Base-by-base conservation (phyloP, 768 basidiomycete genomes). In the Boletus coccyginus region DNA sequence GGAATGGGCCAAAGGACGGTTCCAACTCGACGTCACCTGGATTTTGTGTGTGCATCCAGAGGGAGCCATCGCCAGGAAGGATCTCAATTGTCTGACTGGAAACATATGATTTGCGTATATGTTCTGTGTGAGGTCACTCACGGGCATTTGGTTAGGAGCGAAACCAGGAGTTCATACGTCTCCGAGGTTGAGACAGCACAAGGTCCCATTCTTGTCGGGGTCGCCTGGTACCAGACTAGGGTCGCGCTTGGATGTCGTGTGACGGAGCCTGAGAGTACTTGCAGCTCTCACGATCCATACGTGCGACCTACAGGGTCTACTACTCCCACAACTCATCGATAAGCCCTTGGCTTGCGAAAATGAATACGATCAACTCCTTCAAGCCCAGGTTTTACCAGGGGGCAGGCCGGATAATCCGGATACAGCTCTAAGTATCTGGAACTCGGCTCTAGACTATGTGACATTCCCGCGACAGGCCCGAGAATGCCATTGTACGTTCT, bases 41-140 rank as follows among this genome's bases (percentile, higher is more conserved):
- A 12, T 49, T 31, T 13, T 44, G 42, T 9, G 44, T 13, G 27
- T 62, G 44, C 12, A 55, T 61, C 84, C 84, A 87, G 40, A 77
- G 74, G 19, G 76, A 65, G 2, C 78, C 64, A 50, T 78, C 77
- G 1, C 86, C 86, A 17, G 87, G 86, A 35, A 88, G 67, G 52
- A 89, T 77, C 67, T 88, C 87, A 19, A 87, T 67, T 1, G 86
- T 81, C 47, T 63, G 52, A 40, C 69, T 70, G 38, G 36, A 50
- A 53, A 48, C 19, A 38, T 42, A 17, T 9, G 44, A 44, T 54
- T 16, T 13, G 44, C 14, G 17, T 14, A 31, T 41, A 38, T 11
- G 31, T 24, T 46, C n/a, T 16, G 21, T 3, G 24, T 21, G 41
- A 13, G 14, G 14, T 39, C 4, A 70, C 69, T 70, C 53, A 70